Conservation (phyloP, 139 green algal genomes). For the Pseudopediastrum boryanum region DNA sequence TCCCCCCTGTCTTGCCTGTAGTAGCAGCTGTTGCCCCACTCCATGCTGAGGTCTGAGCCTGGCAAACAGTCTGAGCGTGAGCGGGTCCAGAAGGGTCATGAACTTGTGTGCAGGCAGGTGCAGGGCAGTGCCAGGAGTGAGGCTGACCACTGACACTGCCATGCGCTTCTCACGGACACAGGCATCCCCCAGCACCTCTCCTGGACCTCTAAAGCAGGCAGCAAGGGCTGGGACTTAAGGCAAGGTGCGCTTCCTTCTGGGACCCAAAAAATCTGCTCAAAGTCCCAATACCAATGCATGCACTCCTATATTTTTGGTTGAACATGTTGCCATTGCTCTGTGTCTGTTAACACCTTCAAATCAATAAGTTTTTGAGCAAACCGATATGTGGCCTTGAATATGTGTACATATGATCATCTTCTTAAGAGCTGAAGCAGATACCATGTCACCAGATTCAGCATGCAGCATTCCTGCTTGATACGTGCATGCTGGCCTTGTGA, state of each 20-base stretch:
- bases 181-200: conserved; percentile 19
- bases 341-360: too few relatives aligned
- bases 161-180: conserved; percentile 16
- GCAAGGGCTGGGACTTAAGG: not conserved
- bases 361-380: too few relatives aligned
- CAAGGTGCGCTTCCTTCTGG: too few relatives aligned
- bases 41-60: conserved; percentile 26
- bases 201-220: conserved; percentile 18
- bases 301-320: not conserved
- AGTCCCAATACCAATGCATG: not conserved
- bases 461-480: too few relatives aligned
- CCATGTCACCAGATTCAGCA: too few relatives aligned
- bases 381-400: too few relatives aligned
- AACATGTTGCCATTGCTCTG: not conserved
- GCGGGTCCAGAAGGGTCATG: conserved; percentile 7
- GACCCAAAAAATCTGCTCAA: too few relatives aligned
- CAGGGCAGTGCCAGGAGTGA: not conserved
- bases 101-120: conserved; percentile 19
- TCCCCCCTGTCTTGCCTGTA: too few relatives aligned
- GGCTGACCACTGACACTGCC: conserved; percentile 1
- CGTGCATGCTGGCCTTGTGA: too few relatives aligned
- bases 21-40: not conserved
- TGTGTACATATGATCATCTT: too few relatives aligned
- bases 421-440: too few relatives aligned
- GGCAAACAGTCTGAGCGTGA: conserved; percentile 31